Evolutionary conservation across 2,329 filamentous ascomycete genomes (phyloP).

Genomic region (Verticillium tricorpus): DNA sequence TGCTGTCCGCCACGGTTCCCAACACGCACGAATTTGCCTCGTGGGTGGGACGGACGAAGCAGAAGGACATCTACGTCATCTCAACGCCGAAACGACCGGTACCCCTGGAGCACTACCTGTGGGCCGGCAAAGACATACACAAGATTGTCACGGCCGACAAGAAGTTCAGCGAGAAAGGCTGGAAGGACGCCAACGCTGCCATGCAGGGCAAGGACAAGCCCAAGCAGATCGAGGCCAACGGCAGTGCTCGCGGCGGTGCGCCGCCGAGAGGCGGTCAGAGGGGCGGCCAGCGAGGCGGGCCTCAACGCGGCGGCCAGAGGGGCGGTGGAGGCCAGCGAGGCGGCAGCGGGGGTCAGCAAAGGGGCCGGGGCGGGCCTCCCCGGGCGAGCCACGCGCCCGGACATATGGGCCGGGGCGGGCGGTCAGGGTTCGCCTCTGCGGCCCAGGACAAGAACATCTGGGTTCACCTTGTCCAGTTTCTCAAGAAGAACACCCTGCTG

Average conservation of each 20-base stretch:
- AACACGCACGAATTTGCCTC: slow-evolving; percentile 98
- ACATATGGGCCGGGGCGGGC: slow-evolving; percentile 85
- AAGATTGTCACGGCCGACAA: slow-evolving; percentile 95
- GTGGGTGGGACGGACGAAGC: slow-evolving; percentile 96
- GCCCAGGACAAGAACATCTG: slow-evolving; percentile 95
- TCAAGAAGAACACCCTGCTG: slow-evolving; percentile 81
- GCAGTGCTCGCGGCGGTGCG: slow-evolving; percentile 28
- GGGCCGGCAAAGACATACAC: slow-evolving; percentile 87
- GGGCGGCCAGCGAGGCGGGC: slow-evolving; percentile 28
- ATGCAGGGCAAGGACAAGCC: slow-evolving; percentile 78
- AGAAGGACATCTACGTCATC: slow-evolving; percentile 98
- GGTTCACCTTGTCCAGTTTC: slow-evolving; percentile 90
- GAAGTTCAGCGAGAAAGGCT: slow-evolving; percentile 84
- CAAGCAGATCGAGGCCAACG: slow-evolving; percentile 39
- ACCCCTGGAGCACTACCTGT: slow-evolving; percentile 91
- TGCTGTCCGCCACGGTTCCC: slow-evolving; percentile 92
- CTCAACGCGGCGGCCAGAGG: slow-evolving; percentile 35
- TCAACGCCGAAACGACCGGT: slow-evolving; percentile 94
- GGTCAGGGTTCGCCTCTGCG: slow-evolving; percentile 79
- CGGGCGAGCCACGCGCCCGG: slow-evolving; percentile 62
- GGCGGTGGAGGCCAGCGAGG: slow-evolving; percentile 47
- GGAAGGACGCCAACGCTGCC: slow-evolving; percentile 87
- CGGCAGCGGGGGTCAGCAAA: slow-evolving; percentile 41
- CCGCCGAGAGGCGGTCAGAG: slow-evolving; percentile 21
- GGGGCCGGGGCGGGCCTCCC: slow-evolving; percentile 53